Evolutionary conservation across 2,329 filamentous ascomycete species (phyloP), one percentile per base, ranked within the genome.

Genomic region (Stemphylium vesicarium): DNA sequence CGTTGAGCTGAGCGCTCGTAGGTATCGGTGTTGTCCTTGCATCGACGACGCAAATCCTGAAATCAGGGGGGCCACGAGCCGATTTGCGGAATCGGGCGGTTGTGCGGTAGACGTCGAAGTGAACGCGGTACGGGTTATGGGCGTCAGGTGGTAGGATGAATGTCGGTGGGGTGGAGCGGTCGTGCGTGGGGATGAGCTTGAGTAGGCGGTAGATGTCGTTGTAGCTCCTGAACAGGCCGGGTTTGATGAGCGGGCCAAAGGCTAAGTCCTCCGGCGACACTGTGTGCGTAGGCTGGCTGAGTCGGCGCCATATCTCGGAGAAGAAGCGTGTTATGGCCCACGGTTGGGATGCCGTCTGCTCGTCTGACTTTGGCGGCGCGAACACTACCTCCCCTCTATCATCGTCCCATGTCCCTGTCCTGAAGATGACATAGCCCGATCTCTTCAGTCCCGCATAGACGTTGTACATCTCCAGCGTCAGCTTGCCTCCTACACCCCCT

Each of bases 361-460:
- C 49, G 16, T 64, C 36, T 3, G 45, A 16, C 18, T 52, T 59
- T 9, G 41, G 4, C 9, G 50, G 43, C 7, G 49, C 39, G 5
- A 45, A 26, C 15, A 71, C 16, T 2, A 70, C 4, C 2, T 58
- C 60, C 15, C 63, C 67, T 43, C 59, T 63, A 2, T 72, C 64
- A 1, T 74, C 66, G 12, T 74, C 65, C 62, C 77, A 73, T 77
- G 74, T 80, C 77, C 82, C 45, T 84, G 91, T 90, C 50, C 94
- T 85, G 56, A 89, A 80, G 15, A 98, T 85, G 44, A 89, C 85
- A 78, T 96, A 98, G 15, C 95, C 94, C 32, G 85, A 81, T 45
- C 95, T 84, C 72, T 89, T 95, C 65, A 99, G 80, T 48, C 92
- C 88, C 1, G 92, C 84, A 73, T 93, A 99, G 24, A 98, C 94